Conservation (phyloP, 129 eudicot genomes). For the Lactuca sativa region DNA sequence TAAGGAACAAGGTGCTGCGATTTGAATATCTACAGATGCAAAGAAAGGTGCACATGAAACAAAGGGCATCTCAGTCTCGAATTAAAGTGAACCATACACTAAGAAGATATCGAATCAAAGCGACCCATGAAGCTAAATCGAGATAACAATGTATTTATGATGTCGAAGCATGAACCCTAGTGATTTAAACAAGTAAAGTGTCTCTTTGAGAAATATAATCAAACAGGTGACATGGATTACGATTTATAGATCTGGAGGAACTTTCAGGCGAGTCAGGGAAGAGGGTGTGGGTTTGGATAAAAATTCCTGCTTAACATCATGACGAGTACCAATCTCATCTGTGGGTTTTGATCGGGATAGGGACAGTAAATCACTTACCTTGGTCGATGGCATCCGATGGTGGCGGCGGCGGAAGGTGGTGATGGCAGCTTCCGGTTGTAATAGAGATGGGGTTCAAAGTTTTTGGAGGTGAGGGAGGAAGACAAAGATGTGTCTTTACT, state of each 20-base stretch:
- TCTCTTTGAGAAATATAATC: constrained; percentile 2
- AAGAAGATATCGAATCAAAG: not conserved
- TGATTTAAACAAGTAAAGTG: not conserved
- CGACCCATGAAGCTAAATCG: constrained; percentile 20
- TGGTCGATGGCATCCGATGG: no score
- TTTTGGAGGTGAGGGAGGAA: no score
- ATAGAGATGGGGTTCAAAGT: no score
- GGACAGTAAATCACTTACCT: no score
- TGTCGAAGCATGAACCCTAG: constrained; percentile 1
- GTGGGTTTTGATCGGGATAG: no score
- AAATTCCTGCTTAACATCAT: constrained; percentile 22
- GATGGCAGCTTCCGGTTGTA: no score
- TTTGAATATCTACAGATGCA: no score
- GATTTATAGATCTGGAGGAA: constrained; percentile 45
- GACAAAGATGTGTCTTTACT: no score
- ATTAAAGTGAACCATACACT: not conserved
- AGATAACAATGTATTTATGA: not conserved
- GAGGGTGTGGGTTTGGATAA: constrained; percentile 22
- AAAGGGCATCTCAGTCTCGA: no score
- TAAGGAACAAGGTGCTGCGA: no score
- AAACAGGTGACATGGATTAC: not conserved
- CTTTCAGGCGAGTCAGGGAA: constrained; percentile 30
- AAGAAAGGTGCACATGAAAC: no score
- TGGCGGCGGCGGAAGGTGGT: no score
- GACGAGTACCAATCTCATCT: constrained; percentile 13